Percentiles rank a stretch among this genome's conserved stretches.
Conservation (phyloP, 2,329 filamentous ascomycete genomes). For the Fusarium hainanense region DNA sequence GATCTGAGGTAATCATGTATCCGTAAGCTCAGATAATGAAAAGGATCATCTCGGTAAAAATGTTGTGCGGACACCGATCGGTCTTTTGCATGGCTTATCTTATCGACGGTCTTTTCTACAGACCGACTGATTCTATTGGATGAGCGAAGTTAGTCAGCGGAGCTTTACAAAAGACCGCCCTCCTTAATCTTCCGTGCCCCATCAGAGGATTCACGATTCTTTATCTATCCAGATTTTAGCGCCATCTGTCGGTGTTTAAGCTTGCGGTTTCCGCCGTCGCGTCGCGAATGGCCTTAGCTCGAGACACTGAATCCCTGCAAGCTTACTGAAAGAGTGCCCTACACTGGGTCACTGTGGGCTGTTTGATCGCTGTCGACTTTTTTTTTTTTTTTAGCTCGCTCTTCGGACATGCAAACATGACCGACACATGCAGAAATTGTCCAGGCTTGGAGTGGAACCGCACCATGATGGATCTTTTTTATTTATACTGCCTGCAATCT, state of each 20-base stretch:
- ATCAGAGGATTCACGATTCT: neutral
- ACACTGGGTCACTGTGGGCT: neutral
- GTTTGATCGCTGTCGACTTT: neutral
- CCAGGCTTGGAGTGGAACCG: neutral
- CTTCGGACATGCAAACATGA: slow-evolving; percentile 1
- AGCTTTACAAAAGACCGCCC: neutral
- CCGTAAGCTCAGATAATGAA: neutral
- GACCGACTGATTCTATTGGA: neutral
- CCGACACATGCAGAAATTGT: neutral
- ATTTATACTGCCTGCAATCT: slow-evolving; percentile 11
- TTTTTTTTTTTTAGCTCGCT: slow-evolving; percentile 8
- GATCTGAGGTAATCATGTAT: neutral
- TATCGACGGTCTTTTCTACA: neutral
- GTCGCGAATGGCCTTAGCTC: neutral
- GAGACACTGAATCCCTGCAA: neutral
- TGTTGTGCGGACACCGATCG: neutral
- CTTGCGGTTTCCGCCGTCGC: neutral
- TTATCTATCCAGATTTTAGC: slow-evolving; percentile 6
- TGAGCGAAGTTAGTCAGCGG: neutral
- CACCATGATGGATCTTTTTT: slow-evolving; percentile 12
- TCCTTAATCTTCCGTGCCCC: neutral
- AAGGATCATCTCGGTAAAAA: neutral
- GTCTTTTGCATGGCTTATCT: neutral
- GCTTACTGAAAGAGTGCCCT: neutral
- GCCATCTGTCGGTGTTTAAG: slow-evolving; percentile 7